Evolutionary conservation across 306 rosid genomes (phyloP).

Genomic region (Hippophae rhamnoides): DNA sequence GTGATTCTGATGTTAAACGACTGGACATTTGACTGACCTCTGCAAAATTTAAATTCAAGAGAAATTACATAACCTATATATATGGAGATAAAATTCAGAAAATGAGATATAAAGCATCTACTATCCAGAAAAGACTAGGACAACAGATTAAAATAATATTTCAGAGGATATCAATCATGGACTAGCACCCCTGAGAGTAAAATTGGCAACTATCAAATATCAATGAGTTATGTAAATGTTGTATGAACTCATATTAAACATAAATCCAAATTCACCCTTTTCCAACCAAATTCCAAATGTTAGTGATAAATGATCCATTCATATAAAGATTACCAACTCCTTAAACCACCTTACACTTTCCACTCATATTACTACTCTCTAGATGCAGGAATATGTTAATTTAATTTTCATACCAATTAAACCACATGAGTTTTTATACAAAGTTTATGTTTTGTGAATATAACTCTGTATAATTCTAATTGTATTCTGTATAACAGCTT

Average conservation of each 20-base stretch:
- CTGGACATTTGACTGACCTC: conserved; percentile 98
- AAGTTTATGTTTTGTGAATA: too few species aligned
- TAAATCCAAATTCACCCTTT: not conserved
- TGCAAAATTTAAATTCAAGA: conserved; percentile 38
- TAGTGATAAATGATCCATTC: too few species aligned
- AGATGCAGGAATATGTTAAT: too few species aligned
- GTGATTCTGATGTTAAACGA: conserved; percentile 89
- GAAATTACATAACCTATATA: conserved; percentile 8
- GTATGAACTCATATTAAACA: not conserved
- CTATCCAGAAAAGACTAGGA: not conserved
- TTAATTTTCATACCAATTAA: too few species aligned
- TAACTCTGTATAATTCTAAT: too few species aligned
- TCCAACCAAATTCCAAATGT: too few species aligned
- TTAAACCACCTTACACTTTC: too few species aligned
- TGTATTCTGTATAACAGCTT: too few species aligned
- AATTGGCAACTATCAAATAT: not conserved
- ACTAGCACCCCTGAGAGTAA: not conserved
- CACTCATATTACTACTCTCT: too few species aligned
- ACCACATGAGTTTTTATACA: too few species aligned
- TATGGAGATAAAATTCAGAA: not conserved
- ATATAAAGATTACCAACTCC: too few species aligned
- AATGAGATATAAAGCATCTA: not conserved
- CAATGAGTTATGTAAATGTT: not conserved
- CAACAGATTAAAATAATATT: not conserved
- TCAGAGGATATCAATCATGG: not conserved